Conservation (phyloP, 331 rosid species). For the Phaseolus coccineus region DNA sequence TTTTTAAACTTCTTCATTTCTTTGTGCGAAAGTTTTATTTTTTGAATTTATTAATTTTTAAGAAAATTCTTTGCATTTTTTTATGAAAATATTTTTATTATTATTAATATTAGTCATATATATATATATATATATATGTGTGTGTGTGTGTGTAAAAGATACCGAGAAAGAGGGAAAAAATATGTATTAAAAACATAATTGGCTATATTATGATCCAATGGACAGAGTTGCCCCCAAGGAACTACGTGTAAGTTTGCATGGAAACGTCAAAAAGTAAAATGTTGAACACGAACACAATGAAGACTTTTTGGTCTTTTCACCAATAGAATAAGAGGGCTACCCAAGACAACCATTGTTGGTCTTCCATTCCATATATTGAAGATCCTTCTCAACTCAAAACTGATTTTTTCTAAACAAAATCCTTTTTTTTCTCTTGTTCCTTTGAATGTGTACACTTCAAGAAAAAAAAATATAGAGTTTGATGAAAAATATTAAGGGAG, state of each 20-base stretch:
- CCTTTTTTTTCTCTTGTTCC: neutral
- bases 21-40: no score
- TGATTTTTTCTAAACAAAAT: neutral
- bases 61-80: no score
- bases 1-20: no score
- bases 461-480: neutral
- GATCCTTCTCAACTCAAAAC: neutral
- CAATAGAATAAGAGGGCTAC: conserved; percentile 21
- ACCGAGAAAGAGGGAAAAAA: no score
- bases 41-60: no score
- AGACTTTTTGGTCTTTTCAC: conserved; percentile 58
- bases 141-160: no score
- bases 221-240: conserved; percentile 43
- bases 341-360: conserved; percentile 44
- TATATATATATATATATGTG: no score
- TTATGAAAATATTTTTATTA: no score
- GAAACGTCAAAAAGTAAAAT: conserved; percentile 56
- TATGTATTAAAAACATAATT: neutral
- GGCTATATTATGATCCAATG: conserved; percentile 43
- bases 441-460: neutral
- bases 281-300: conserved; percentile 15
- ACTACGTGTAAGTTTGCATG: conserved; percentile 74
- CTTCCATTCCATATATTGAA: conserved; percentile 7
- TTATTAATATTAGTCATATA: no score
- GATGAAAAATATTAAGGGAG: neutral